A percentile compares a stretch with the other conserved stretches of the same genome.
Evolutionary conservation across 2,329 filamentous ascomycete species (phyloP).

Genomic region (Stemphylium lycopersici): DNA sequence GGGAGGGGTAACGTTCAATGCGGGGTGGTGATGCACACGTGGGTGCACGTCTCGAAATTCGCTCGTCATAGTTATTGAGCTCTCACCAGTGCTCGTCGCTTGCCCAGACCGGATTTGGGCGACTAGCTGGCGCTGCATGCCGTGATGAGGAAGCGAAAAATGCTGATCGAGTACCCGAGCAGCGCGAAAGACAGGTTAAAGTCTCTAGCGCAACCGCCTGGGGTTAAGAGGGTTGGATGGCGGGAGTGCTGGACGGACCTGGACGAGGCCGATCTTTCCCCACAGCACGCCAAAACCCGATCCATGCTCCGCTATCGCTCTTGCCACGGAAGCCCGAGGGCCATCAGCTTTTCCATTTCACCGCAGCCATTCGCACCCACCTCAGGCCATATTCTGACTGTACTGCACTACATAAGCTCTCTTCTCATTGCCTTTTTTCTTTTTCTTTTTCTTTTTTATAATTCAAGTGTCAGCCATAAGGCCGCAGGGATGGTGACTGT

Average conservation of each 20-base stretch:
- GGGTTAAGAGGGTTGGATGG: conserved; percentile 1
- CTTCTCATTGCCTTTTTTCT: too few relatives aligned
- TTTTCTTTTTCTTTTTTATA: too few relatives aligned
- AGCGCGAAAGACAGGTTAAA: too few relatives aligned
- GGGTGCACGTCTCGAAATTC: conserved; percentile 24
- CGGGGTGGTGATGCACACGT: conserved; percentile 37
- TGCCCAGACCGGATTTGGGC: conserved; percentile 3
- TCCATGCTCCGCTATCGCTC: too few relatives aligned
- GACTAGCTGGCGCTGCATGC: conserved; percentile 14
- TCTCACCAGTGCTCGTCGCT: conserved; percentile 10
- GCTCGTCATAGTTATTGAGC: conserved; percentile 12
- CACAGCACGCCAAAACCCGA: background rate
- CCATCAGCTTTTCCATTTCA: too few relatives aligned
- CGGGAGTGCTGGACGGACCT: background rate
- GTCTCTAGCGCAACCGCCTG: background rate
- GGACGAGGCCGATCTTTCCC: background rate
- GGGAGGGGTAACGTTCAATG: conserved; percentile 37
- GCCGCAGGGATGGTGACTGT: too few relatives aligned
- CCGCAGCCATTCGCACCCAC: too few relatives aligned
- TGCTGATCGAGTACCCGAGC: background rate
- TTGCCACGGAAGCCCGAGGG: too few relatives aligned
- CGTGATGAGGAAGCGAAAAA: conserved; percentile 2
- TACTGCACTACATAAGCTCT: too few relatives aligned
- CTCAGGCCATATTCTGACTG: too few relatives aligned
- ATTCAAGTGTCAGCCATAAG: too few relatives aligned